Percentiles rank a stretch among this genome's conserved stretches.
phyloP scores from a whole-genome alignment of 164 flowering plant species.

The Litsea cubeba region DNA sequence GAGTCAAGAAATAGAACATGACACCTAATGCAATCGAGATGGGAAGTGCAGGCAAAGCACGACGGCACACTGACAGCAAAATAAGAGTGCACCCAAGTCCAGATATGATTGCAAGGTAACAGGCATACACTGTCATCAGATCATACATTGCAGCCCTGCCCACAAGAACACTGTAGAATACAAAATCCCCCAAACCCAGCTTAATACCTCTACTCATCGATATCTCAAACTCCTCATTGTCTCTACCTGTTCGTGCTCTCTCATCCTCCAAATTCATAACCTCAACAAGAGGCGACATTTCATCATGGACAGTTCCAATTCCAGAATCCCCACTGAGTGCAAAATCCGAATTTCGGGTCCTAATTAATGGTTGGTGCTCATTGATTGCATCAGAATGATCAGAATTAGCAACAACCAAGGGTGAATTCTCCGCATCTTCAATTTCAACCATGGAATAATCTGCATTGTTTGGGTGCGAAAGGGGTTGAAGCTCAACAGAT shows the following conservation, averaged over 20 bases:
- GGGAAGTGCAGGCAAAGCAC: constrained; percentile 94
- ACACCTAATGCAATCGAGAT: constrained; percentile 79
- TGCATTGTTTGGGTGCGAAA: constrained; percentile 15
- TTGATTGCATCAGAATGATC: not conserved
- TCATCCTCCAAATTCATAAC: constrained; percentile 18
- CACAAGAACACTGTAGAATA: constrained; percentile 92
- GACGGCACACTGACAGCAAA: constrained; percentile 64
- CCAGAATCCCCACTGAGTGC: not conserved
- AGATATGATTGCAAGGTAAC: constrained; percentile 91
- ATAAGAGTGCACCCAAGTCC: constrained; percentile 94
- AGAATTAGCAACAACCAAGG: constrained; percentile 32
- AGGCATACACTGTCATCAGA: constrained; percentile 95
- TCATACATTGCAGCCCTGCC: constrained; percentile 99
- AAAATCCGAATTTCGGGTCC: constrained; percentile 18
- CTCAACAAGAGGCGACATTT: constrained; percentile 56
- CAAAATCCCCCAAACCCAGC: constrained; percentile 91
- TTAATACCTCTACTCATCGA: constrained; percentile 50
- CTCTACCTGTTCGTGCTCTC: not conserved
- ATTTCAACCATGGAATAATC: constrained; percentile 16
- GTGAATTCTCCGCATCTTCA: constrained; percentile 47
- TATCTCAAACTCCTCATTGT: not conserved
- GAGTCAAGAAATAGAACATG: constrained; percentile 83
- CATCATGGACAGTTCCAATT: constrained; percentile 39
- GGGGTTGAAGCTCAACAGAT: constrained; percentile 61
- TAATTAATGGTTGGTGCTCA: constrained; percentile 11